These are phyloP conservation scores for Vitellaria paradoxa DNA, from an alignment of 179 eudicot species.

Conservation along the genomic window DNA sequence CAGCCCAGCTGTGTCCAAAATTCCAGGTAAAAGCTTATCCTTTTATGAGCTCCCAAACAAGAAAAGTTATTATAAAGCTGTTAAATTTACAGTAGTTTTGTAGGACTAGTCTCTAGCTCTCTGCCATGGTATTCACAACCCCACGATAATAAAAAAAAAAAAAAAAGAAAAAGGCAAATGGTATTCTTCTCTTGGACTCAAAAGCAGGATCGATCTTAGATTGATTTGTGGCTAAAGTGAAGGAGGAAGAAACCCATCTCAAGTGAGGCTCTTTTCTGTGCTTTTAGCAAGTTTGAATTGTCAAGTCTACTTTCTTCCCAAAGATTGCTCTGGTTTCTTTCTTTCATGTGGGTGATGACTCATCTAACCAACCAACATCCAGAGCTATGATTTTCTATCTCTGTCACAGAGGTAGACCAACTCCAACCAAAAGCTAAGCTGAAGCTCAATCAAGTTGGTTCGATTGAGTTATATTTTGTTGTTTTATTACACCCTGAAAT, in stretches of 20 bases:
- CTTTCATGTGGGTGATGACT: too few species aligned
- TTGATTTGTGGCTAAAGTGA: neutral
- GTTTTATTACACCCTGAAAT: neutral
- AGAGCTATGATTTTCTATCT: too few species aligned
- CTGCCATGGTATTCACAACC: neutral
- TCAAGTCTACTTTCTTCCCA: neutral
- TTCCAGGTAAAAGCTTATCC: neutral
- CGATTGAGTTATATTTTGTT: neutral
- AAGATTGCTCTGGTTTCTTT: too few species aligned
- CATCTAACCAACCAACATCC: too few species aligned
- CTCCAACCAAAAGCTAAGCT: neutral
- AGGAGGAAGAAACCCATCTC: neutral
- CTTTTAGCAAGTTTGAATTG: neutral
- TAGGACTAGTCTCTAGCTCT: neutral
- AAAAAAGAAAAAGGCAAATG: conserved; percentile 1
- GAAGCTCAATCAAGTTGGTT: conserved; percentile 5
- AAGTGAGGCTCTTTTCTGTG: neutral
- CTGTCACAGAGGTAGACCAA: too few species aligned
- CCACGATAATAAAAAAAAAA: too few species aligned
- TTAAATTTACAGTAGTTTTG: neutral
- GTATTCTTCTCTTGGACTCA: neutral
- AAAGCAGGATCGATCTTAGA: neutral
- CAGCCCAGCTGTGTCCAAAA: neutral
- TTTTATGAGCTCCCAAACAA: conserved; percentile 21
- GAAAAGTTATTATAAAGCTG: conserved; percentile 14